Evolutionary conservation across 2,329 filamentous ascomycete genomes (phyloP).

Genomic region (Pseudocercospora eumusae): DNA sequence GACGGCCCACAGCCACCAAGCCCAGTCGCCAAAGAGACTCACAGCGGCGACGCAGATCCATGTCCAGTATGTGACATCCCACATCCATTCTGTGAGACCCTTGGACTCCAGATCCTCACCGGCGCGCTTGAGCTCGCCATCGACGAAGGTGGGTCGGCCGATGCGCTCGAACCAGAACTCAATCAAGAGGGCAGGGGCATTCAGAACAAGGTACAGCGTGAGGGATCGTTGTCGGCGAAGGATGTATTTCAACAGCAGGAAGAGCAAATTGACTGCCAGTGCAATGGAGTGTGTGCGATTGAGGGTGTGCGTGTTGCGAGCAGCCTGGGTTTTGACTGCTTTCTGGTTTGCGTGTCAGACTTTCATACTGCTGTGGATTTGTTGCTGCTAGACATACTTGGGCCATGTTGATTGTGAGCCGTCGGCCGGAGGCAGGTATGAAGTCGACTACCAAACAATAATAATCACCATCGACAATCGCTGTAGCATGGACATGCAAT

Average conservation of each 20-base stretch:
- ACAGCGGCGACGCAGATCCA: conserved; percentile 76
- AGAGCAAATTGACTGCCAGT: conserved; percentile 69
- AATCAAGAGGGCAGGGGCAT: conserved; percentile 72
- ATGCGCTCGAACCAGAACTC: conserved; percentile 83
- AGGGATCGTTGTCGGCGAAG: conserved; percentile 56
- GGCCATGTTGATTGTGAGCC: conserved; percentile 26
- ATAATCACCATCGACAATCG: no score
- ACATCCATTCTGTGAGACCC: conserved; percentile 96
- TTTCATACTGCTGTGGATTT: background rate
- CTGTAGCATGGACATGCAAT: background rate
- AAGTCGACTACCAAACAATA: background rate
- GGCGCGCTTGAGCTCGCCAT: conserved; percentile 66
- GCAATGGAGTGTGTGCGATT: conserved; percentile 80
- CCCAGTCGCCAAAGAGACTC: conserved; percentile 77
- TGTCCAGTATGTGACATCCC: conserved; percentile 93
- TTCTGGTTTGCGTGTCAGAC: conserved; percentile 42
- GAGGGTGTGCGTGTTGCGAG: conserved; percentile 59
- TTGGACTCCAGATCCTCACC: conserved; percentile 87
- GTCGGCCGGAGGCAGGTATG: background rate
- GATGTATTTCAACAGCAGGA: conserved; percentile 69
- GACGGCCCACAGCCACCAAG: conserved; percentile 63
- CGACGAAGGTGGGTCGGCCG: conserved; percentile 73
- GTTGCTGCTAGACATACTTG: conserved; percentile 25
- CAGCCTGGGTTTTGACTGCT: conserved; percentile 59
- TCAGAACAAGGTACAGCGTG: conserved; percentile 70